These are phyloP conservation scores for Hypholoma sublateritium DNA, from an alignment of 768 basidiomycete genomes.

Conservation along the genomic window DNA sequence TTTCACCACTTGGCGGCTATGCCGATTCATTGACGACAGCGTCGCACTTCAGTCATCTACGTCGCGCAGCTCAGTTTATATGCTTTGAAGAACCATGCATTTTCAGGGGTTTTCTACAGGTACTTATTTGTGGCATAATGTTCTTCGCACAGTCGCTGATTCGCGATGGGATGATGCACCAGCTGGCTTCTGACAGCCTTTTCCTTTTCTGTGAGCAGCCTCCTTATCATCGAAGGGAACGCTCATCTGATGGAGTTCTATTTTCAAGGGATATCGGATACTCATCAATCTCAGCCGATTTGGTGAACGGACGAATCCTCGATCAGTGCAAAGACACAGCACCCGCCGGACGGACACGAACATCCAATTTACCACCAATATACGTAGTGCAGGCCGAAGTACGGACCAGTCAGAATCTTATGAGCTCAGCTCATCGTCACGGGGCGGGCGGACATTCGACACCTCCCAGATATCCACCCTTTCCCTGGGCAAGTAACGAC, in stretches of 20 bases:
- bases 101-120: conserved; percentile 31
- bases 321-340: conserved; percentile 10
- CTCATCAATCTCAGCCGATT: conserved; percentile 33
- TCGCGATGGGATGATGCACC: not conserved
- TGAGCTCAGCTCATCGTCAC: conserved; percentile 15
- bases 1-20: not conserved
- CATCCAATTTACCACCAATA: conserved; percentile 29
- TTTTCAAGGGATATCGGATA: conserved; percentile 34
- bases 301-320: conserved; percentile 15
- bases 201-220: conserved; percentile 29
- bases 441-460: conserved; percentile 7
- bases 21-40: not conserved
- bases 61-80: conserved; percentile 26
- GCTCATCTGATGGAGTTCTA: not conserved
- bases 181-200: conserved; percentile 36
- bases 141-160: not conserved
- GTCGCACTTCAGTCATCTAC: conserved; percentile 21
- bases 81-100: conserved; percentile 23
- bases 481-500: conserved; percentile 7
- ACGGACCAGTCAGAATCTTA: conserved; percentile 16
- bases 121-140: conserved; percentile 3
- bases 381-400: conserved; percentile 12
- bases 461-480: conserved; percentile 13
- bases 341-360: conserved; percentile 26
- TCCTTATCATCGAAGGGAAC: not conserved